phyloP scores from a whole-genome alignment of 139 green algal species.

The Tetraselmis striata region DNA sequence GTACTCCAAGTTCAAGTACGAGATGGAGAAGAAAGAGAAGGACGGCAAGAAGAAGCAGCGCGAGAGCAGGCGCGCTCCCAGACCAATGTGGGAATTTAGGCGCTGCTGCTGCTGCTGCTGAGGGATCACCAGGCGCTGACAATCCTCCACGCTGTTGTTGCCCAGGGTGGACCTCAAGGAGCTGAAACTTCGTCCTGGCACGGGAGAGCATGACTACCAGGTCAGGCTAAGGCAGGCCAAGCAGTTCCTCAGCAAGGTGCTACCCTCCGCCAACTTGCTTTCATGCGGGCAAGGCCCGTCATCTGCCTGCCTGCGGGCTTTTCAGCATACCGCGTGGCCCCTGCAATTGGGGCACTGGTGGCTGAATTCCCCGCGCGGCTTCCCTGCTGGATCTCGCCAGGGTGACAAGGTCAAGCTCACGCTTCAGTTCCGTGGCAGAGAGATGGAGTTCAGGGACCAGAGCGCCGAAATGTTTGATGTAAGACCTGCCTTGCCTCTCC shows the following conservation, averaged over 20 bases:
- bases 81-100: no score
- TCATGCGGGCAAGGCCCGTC: neutral
- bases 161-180: constrained; percentile 14
- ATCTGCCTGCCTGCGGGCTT: neutral
- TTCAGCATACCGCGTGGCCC: neutral
- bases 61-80: neutral
- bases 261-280: neutral
- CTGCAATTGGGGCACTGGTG: no score
- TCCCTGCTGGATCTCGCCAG: neutral
- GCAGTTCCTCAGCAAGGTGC: neutral
- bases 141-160: no score
- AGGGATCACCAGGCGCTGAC: no score
- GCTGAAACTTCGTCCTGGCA: constrained; percentile 21
- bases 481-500: neutral
- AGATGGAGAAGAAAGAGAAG: constrained; percentile 25
- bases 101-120: no score
- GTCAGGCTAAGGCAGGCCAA: neutral
- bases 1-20: constrained; percentile 25
- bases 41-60: constrained; percentile 23
- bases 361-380: neutral
- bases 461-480: constrained; percentile 5
- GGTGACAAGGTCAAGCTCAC: constrained; percentile 14
- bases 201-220: constrained; percentile 13
- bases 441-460: neutral
- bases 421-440: constrained; percentile 7